phyloP scores from a whole-genome alignment of 306 rosid species.

The Gillenia trifoliata region DNA sequence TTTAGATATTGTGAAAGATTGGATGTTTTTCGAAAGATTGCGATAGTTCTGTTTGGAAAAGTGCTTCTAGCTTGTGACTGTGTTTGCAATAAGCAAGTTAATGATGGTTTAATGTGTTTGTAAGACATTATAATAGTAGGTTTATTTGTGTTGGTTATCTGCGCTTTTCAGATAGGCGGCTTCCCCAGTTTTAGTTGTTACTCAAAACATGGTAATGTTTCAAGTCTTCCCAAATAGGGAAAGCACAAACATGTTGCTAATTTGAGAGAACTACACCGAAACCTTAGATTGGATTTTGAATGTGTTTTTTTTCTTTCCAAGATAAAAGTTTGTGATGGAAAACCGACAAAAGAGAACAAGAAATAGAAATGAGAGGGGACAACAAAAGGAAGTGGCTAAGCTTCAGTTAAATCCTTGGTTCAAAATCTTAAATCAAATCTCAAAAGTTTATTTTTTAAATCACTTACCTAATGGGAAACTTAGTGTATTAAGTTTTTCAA shows the following conservation, averaged over 20 bases:
- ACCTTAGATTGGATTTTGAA: neutral
- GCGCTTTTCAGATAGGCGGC: neutral
- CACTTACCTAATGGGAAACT: neutral
- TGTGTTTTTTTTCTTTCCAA: neutral
- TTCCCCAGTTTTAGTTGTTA: neutral
- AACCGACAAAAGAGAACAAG: neutral
- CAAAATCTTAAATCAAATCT: neutral
- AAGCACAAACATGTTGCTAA: neutral
- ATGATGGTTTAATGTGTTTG: neutral
- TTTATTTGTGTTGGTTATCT: neutral
- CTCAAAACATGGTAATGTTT: neutral
- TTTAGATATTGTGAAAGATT: neutral
- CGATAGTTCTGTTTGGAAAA: neutral
- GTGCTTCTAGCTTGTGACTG: neutral
- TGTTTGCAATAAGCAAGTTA: neutral
- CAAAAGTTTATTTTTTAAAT: neutral
- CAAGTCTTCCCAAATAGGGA: neutral
- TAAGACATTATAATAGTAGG: neutral
- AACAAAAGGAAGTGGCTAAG: neutral
- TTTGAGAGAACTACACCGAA: neutral
- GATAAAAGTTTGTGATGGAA: neutral
- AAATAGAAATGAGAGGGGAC: neutral
- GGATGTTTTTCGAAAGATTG: neutral
- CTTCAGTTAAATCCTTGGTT: neutral
- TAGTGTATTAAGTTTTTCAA: neutral